Percentiles rank a stretch among this genome's conserved stretches.
These are phyloP conservation scores for Straminergon stramineum DNA, from an alignment of 225 moss, liverwort and hornwort species.

Conservation along the genomic window DNA sequence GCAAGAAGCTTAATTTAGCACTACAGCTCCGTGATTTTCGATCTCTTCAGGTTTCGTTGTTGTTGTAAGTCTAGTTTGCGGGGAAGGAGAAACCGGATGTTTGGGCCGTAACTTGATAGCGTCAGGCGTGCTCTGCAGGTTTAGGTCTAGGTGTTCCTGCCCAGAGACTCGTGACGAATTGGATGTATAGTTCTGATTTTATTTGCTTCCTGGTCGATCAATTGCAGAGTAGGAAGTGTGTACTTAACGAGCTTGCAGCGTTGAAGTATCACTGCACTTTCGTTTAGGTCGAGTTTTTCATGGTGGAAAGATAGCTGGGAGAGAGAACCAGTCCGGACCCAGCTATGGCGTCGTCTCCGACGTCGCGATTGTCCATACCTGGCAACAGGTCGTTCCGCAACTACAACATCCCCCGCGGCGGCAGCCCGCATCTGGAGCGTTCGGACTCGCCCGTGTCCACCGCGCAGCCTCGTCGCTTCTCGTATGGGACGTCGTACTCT, in stretches of 20 bases:
- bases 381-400: constrained; percentile 41
- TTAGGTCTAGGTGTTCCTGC: background rate
- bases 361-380: constrained; percentile 27
- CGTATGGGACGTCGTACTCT: constrained; percentile 48
- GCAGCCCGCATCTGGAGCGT: constrained; percentile 35
- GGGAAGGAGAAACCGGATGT: background rate
- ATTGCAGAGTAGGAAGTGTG: background rate
- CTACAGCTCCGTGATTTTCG: background rate
- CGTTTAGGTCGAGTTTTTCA: constrained; percentile 17
- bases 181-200: background rate
- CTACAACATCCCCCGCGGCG: constrained; percentile 24
- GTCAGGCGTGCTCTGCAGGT: background rate
- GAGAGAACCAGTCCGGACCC: background rate
- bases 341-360: constrained; percentile 42
- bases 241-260: background rate
- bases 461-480: constrained; percentile 40
- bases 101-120: background rate
- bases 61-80: background rate
- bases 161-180: background rate
- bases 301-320: constrained; percentile 22
- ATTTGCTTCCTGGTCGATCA: background rate
- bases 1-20: constrained; percentile 23
- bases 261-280: background rate
- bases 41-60: background rate
- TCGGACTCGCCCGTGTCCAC: constrained; percentile 40